These are phyloP conservation scores for Komagataella kurtzmanii DNA, from an alignment of 805 yeast genomes.

Conservation along the genomic window DNA sequence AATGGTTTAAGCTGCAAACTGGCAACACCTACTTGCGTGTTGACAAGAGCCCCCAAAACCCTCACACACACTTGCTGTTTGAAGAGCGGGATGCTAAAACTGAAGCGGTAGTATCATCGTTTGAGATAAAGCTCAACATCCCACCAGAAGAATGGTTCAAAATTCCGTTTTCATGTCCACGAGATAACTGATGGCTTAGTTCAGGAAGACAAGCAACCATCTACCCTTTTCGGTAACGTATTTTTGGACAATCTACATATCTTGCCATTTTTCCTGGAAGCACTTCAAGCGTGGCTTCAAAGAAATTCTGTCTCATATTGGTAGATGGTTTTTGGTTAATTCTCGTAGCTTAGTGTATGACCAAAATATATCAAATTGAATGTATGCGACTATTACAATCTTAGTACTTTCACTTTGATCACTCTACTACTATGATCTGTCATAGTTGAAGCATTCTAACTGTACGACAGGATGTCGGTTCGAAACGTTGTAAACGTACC, in stretches of 20 bases:
- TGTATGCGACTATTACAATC: no score
- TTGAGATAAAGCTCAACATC: background rate
- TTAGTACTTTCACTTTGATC: no score
- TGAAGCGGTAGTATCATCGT: background rate
- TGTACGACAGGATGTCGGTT: background rate
- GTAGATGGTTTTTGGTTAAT: no score
- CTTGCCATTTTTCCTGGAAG: background rate
- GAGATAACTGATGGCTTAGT: background rate
- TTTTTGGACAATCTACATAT: background rate
- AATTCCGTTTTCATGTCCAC: background rate
- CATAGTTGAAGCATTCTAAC: background rate
- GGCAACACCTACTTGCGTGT: background rate
- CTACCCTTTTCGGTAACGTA: background rate
- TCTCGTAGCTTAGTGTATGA: no score
- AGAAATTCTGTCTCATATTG: no score
- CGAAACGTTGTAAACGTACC: background rate
- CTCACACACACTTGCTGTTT: background rate
- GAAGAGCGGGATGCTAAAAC: background rate
- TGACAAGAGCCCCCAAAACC: background rate
- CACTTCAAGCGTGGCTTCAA: no score
- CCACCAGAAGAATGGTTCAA: background rate
- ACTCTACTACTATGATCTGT: no score
- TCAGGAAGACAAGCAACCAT: background rate
- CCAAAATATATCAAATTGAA: no score
- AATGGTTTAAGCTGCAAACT: background rate